Evolutionary conservation across 768 basidiomycete genomes (phyloP).

Genomic region (Kwoniella europaea): DNA sequence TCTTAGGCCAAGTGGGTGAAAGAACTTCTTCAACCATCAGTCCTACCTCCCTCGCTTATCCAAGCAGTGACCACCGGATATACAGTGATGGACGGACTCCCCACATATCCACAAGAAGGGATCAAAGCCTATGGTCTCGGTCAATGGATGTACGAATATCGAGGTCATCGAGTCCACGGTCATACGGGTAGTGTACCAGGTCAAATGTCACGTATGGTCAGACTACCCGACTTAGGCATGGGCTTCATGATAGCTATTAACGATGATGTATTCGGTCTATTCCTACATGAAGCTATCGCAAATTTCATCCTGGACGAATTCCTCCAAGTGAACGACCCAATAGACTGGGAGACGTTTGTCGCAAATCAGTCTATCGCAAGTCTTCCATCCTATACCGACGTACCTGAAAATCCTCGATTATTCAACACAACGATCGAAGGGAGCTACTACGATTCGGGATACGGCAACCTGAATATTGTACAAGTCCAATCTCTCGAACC

Average conservation of each 20-base stretch:
- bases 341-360: constrained; percentile 33
- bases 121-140: constrained; percentile 44
- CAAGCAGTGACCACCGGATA: constrained; percentile 9
- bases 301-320: constrained; percentile 31
- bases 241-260: constrained; percentile 47
- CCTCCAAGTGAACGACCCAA: constrained; percentile 16
- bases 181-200: constrained; percentile 50
- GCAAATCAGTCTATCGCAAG: not conserved
- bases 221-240: constrained; percentile 40
- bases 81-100: not conserved
- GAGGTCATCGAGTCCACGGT: constrained; percentile 34
- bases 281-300: constrained; percentile 3
- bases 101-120: constrained; percentile 19
- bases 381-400: not conserved
- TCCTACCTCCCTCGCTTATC: constrained; percentile 35
- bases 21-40: constrained; percentile 35
- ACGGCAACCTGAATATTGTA: constrained; percentile 19
- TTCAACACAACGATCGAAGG: constrained; percentile 13
- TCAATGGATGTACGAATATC: constrained; percentile 37
- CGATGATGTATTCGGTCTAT: constrained; percentile 27
- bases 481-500: constrained; percentile 11
- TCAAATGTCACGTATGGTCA: constrained; percentile 31
- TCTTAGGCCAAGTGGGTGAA: constrained; percentile 46
- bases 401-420: constrained; percentile 2
- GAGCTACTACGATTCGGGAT: constrained; percentile 17